A percentile compares a stretch with the other conserved stretches of the same genome.
These are phyloP conservation scores for Cardiospermum halicacabum DNA, from an alignment of 345 rosid species.

Conservation along the genomic window DNA sequence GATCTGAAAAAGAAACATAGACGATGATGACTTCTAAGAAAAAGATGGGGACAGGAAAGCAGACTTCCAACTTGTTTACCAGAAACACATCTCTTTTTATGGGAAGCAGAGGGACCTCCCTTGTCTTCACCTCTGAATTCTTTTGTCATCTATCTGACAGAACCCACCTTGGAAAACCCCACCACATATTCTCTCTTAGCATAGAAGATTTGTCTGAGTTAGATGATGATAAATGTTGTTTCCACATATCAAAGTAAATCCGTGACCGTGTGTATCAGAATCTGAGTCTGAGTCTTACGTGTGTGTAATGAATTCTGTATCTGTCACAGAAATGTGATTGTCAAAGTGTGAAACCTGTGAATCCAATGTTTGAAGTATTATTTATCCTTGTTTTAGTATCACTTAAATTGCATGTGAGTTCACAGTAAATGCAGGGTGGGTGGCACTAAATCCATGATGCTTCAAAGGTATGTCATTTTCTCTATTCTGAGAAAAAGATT, in stretches of 20 bases:
- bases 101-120: background rate
- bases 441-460: too few species aligned
- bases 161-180: background rate
- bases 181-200: background rate
- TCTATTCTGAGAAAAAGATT: background rate
- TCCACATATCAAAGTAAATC: too few species aligned
- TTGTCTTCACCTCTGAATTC: background rate
- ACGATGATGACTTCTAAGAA: constrained; percentile 7
- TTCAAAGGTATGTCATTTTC: background rate
- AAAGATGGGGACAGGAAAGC: constrained; percentile 5
- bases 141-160: background rate
- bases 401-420: too few species aligned
- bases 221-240: background rate
- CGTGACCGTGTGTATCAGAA: too few species aligned
- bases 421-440: too few species aligned
- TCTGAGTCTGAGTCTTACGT: too few species aligned
- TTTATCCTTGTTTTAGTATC: too few species aligned
- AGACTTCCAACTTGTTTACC: background rate
- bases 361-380: too few species aligned
- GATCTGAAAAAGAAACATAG: constrained; percentile 5
- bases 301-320: too few species aligned
- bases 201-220: background rate
- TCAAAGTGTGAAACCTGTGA: too few species aligned
- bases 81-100: background rate
- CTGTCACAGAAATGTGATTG: too few species aligned